Evolutionary conservation across 768 basidiomycete genomes (phyloP).

Genomic region (Hypholoma fasciculare): DNA sequence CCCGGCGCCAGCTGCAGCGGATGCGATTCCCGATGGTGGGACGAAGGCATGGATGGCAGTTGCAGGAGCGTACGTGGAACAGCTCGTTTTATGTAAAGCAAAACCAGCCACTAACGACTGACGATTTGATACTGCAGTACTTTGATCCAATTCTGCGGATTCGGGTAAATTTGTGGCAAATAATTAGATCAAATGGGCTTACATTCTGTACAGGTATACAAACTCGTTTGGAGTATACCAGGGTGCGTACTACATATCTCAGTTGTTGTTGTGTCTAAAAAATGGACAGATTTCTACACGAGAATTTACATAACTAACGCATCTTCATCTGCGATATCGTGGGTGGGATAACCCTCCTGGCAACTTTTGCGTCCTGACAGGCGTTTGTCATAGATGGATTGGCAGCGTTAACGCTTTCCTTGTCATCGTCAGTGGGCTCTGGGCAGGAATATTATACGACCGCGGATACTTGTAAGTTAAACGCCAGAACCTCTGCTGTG

Average conservation of each 20-base stretch:
- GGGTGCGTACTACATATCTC: neutral
- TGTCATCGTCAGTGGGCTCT: conserved; percentile 2
- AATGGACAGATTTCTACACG: conserved; percentile 2
- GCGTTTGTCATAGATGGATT: neutral
- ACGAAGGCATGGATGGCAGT: conserved; percentile 1
- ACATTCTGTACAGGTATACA: neutral
- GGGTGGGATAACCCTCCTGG: neutral
- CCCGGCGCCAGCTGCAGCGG: neutral
- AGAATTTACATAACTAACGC: conserved; percentile 3
- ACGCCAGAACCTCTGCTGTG: neutral
- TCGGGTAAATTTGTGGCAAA: neutral
- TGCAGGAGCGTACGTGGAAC: neutral
- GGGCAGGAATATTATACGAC: neutral
- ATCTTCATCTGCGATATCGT: conserved; percentile 10
- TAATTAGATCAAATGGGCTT: too few relatives aligned
- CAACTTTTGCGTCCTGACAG: neutral
- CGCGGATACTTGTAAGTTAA: conserved; percentile 4
- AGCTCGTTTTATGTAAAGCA: neutral
- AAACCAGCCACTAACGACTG: neutral
- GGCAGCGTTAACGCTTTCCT: conserved; percentile 9
- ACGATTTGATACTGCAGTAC: neutral
- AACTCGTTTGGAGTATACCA: conserved; percentile 9
- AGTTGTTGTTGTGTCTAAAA: neutral
- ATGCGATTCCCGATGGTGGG: neutral
- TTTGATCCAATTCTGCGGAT: conserved; percentile 7